Conservation (phyloP, 345 rosid genomes). For the Populus nigra region DNA sequence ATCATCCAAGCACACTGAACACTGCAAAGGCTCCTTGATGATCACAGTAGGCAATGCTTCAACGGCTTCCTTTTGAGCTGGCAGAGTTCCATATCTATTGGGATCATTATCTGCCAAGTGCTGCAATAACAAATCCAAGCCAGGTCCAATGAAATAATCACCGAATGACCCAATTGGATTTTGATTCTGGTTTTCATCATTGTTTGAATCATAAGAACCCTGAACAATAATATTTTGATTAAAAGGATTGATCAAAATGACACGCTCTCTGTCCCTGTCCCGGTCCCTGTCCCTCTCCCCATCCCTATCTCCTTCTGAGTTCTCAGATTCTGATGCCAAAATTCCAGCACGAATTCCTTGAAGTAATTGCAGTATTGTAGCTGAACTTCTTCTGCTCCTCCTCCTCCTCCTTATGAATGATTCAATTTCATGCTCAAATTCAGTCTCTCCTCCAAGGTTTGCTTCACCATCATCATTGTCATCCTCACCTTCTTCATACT, state of each 20-base stretch:
- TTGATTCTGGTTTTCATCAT: constrained; percentile 41
- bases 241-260: constrained; percentile 60
- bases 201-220: constrained; percentile 42
- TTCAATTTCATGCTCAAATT: constrained; percentile 65
- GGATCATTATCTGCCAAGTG: constrained; percentile 78
- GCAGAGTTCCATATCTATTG: constrained; percentile 77
- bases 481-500: constrained; percentile 46
- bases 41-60: constrained; percentile 54
- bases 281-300: constrained; percentile 31
- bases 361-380: constrained; percentile 67
- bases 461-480: constrained; percentile 37
- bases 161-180: constrained; percentile 54
- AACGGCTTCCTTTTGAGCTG: constrained; percentile 69
- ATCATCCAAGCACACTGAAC: constrained; percentile 84
- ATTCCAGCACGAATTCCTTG: constrained; percentile 74
- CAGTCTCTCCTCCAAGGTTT: constrained; percentile 47
- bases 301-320: constrained; percentile 38
- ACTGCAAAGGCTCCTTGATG: constrained; percentile 54
- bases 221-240: constrained; percentile 58
- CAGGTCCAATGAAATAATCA: constrained; percentile 81
- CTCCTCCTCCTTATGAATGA: constrained; percentile 57
- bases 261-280: constrained; percentile 41
- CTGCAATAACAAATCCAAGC: constrained; percentile 67
- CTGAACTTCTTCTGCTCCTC: constrained; percentile 67
- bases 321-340: constrained; percentile 58